Evolutionary conservation across 805 yeast genomes (phyloP).

Genomic region (Wickerhamomyces alni): DNA sequence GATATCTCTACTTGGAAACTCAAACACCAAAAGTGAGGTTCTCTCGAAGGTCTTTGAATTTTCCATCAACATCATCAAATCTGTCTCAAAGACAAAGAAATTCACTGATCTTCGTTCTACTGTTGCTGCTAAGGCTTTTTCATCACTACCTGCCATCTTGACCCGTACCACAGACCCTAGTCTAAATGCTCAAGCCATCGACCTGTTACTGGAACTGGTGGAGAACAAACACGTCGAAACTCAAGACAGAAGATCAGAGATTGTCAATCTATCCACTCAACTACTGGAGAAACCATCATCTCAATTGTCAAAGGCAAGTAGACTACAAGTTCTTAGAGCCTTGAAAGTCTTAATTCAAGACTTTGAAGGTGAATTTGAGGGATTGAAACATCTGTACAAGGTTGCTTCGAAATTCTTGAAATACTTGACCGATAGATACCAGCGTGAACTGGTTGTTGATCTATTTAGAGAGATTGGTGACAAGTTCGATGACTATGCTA

Average conservation of each 20-base stretch:
- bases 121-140: conserved; percentile 52
- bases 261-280: conserved; percentile 51
- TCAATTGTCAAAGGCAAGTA: conserved; percentile 46
- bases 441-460: conserved; percentile 55
- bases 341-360: conserved; percentile 48
- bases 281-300: conserved; percentile 54
- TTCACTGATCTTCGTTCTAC: conserved; percentile 46
- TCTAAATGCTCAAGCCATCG: conserved; percentile 46
- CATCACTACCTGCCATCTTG: conserved; percentile 44
- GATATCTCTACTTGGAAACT: conserved; percentile 45
- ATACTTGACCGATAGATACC: conserved; percentile 49
- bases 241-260: conserved; percentile 42
- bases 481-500: conserved; percentile 36
- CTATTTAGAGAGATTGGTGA: conserved; percentile 56
- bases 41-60: conserved; percentile 49
- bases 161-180: conserved; percentile 32
- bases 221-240: conserved; percentile 54
- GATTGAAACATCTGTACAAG: conserved; percentile 42
- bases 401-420: conserved; percentile 54
- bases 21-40: conserved; percentile 64
- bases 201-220: conserved; percentile 44
- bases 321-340: conserved; percentile 50
- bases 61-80: conserved; percentile 38
- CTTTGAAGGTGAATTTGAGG: conserved; percentile 46
- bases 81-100: conserved; percentile 34